Conservation (phyloP, 148 eudicot genomes). For the Cornus kousa region DNA sequence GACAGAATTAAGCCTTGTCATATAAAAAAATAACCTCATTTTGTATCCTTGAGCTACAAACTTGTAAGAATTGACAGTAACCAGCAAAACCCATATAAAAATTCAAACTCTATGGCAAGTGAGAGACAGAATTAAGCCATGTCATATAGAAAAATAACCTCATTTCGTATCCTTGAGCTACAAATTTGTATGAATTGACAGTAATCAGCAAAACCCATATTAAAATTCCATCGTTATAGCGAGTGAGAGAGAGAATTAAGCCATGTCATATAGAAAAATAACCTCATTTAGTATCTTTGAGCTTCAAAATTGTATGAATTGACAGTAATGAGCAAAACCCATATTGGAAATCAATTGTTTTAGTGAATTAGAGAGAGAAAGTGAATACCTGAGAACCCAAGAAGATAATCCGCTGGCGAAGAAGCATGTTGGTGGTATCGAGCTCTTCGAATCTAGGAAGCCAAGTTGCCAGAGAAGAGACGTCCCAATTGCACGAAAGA, state of each 20-base stretch:
- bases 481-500: slow-evolving; percentile 62
- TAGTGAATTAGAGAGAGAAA: background rate
- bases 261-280: background rate
- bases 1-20: no score
- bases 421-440: slow-evolving; percentile 90
- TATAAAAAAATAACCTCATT: no score
- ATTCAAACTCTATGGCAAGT: no score
- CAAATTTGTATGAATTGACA: background rate
- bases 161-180: no score
- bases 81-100: no score
- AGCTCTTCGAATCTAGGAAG: slow-evolving; percentile 86
- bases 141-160: no score
- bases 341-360: background rate
- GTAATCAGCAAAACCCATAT: background rate
- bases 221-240: no score
- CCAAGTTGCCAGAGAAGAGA: slow-evolving; percentile 42
- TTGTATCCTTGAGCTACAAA: no score
- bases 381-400: slow-evolving; percentile 68
- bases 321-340: slow-evolving; percentile 52
- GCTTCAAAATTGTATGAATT: slow-evolving; percentile 46
- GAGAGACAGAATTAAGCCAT: no score
- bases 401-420: slow-evolving; percentile 89
- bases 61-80: no score
- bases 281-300: background rate
- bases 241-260: no score